These are phyloP conservation scores for Fusarium verticillioides DNA, from an alignment of 2,329 filamentous ascomycete genomes.

Conservation along the genomic window DNA sequence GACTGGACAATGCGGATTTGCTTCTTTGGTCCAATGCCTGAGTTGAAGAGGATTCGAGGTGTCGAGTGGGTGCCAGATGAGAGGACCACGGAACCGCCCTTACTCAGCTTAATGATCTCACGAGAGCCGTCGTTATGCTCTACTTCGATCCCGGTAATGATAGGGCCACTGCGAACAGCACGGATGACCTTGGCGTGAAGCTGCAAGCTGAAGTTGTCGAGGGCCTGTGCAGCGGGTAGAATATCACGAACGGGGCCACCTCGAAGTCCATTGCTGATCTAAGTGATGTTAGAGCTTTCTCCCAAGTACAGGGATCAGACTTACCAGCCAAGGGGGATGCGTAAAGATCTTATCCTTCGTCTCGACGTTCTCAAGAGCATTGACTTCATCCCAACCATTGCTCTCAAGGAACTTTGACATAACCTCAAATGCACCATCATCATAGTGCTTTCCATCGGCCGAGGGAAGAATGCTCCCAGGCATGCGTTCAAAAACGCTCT, in stretches of 20 bases:
- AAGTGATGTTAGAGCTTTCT: not conserved
- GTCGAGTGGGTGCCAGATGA: conserved; percentile 75
- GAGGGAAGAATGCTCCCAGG: conserved; percentile 68
- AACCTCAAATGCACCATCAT: conserved; percentile 72
- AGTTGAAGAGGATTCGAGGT: conserved; percentile 70
- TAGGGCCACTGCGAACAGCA: conserved; percentile 70
- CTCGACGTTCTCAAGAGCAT: conserved; percentile 67
- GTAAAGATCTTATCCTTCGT: conserved; percentile 73
- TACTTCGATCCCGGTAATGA: conserved; percentile 74
- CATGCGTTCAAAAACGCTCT: conserved; percentile 68
- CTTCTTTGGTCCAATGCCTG: conserved; percentile 71
- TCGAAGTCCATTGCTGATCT: conserved; percentile 74
- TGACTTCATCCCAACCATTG: conserved; percentile 71
- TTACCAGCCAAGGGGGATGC: conserved; percentile 68
- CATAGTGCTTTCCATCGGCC: conserved; percentile 72
- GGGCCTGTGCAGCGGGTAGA: conserved; percentile 67
- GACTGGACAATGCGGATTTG: conserved; percentile 60
- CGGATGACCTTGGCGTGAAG: conserved; percentile 72
- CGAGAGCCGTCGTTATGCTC: conserved; percentile 60
- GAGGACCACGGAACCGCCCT: conserved; percentile 71
- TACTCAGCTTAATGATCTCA: conserved; percentile 71
- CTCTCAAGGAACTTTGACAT: conserved; percentile 67
- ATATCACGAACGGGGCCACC: conserved; percentile 77
- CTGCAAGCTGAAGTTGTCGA: conserved; percentile 73
- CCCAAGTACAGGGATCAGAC: not conserved